Base-by-base conservation (phyloP, 2,329 filamentous ascomycete genomes). In the Paraphaeosphaeria sporulosa region DNA sequence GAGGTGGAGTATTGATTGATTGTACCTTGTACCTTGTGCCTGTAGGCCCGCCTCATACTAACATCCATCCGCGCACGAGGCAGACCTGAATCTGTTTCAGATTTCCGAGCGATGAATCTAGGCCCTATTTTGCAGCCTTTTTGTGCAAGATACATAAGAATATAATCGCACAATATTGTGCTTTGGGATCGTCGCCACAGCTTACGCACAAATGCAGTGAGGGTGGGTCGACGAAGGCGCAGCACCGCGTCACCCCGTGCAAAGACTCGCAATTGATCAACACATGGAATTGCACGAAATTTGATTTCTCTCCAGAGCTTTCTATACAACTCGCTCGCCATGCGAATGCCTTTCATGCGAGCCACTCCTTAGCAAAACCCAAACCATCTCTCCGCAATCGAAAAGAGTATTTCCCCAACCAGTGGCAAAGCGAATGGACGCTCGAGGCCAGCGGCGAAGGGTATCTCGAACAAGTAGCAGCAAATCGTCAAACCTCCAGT, bases 381-480 rank as follows among this genome's bases (percentile, higher is more conserved):
- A 42, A 54, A 17, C 13, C 19, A 27, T 42, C 38, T 10, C 15
- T 30, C 17, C 50, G 19, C 17, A 27, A 52, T 36, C 47, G 34
- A 27, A 57, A 61, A 19, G 23, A n/a, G 15, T 27, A n/a, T 36
- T n/a, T 36, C 42, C 52, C 38, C 52, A 43, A 60, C 30, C 52
- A 56, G 56, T 50, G 34, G 55, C 55, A 61, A 55, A 58, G 62
- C 64, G 72, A 74, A 72, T 58, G 69, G 66, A 74, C 69, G 71
- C 74, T 70, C 72, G 71, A 74, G 64, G 61, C 71, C 72, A 72
- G 71, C 71, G 65, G 67, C 60, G 64, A 62, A 63, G 71, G 72
- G 71, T 74, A 76, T 74, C 70, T 74, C 71, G 69, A 71, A 74
- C 69, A 69, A 63, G 57, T 42, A 27, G 63, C 51, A 49, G n/a